phyloP scores from a whole-genome alignment of 257 asterid species.

The Striga asiatica region DNA sequence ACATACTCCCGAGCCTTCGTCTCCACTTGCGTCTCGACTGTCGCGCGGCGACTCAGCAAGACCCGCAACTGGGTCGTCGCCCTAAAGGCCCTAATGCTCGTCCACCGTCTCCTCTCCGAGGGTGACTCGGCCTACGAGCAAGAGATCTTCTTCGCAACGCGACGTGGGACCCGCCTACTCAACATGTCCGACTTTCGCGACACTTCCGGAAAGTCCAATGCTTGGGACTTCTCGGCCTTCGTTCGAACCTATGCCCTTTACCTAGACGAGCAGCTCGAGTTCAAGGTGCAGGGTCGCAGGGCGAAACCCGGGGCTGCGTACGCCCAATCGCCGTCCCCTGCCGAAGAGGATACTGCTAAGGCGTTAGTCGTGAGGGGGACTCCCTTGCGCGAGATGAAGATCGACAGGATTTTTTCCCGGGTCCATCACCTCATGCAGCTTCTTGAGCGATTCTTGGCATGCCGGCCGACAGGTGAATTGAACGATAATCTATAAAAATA shows the following conservation, averaged over 20 bases:
- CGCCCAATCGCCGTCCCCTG: slow-evolving; percentile 8
- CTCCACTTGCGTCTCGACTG: slow-evolving; percentile 49
- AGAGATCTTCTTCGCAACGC: slow-evolving; percentile 81
- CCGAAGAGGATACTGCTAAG: not conserved
- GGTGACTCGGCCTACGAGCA: slow-evolving; percentile 72
- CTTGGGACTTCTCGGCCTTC: slow-evolving; percentile 91
- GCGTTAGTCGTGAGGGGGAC: slow-evolving; percentile 29
- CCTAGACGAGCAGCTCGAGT: slow-evolving; percentile 76
- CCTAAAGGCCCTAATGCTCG: slow-evolving; percentile 62
- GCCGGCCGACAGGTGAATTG: slow-evolving; percentile 69
- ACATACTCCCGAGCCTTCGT: slow-evolving; percentile 66
- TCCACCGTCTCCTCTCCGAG: slow-evolving; percentile 66
- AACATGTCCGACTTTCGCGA: slow-evolving; percentile 87
- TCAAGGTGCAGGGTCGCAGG: slow-evolving; percentile 53
- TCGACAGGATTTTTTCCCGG: slow-evolving; percentile 42
- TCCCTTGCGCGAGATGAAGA: slow-evolving; percentile 53
- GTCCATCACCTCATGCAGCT: slow-evolving; percentile 63
- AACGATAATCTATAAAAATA: not conserved
- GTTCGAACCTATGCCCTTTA: slow-evolving; percentile 67
- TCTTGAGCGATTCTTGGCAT: slow-evolving; percentile 68
- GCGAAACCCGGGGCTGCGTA: slow-evolving; percentile 49
- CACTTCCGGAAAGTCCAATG: slow-evolving; percentile 36
- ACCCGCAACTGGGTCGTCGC: slow-evolving; percentile 94
- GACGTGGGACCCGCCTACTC: slow-evolving; percentile 86
- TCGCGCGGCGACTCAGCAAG: slow-evolving; percentile 72